These are phyloP conservation scores for Trifolium pratense DNA, from an alignment of 306 rosid genomes.

Conservation along the genomic window DNA sequence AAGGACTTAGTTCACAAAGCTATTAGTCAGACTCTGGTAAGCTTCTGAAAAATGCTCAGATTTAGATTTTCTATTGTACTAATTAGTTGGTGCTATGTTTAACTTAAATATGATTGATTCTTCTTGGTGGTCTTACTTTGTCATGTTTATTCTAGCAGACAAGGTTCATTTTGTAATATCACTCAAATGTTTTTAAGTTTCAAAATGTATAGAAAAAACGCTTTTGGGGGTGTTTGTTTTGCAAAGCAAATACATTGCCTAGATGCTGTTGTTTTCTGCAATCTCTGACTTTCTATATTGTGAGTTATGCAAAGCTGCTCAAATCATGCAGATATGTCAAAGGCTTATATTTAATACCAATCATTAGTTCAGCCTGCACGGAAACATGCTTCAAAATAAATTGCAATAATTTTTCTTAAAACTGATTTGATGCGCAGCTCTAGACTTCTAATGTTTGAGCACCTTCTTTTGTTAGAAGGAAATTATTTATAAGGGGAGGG, in stretches of 20 bases:
- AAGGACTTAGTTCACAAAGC: slow-evolving; percentile 89
- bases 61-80: slow-evolving; percentile 24
- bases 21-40: slow-evolving; percentile 74
- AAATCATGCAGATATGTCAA: not conserved
- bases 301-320: not conserved
- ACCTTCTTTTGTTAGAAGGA: not conserved
- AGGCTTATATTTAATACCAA: not conserved
- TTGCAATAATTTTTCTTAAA: not conserved
- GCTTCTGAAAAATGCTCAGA: slow-evolving; percentile 34
- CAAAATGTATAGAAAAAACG: not conserved
- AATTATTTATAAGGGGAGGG: too few relatives aligned
- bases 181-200: not conserved
- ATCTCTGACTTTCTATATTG: not conserved
- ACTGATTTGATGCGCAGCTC: not conserved
- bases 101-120: not conserved
- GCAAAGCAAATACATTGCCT: not conserved
- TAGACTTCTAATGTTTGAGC: not conserved
- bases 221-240: not conserved
- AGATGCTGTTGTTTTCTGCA: not conserved
- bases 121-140: not conserved
- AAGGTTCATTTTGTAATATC: not conserved
- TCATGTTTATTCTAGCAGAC: not conserved
- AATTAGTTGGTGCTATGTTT: not conserved
- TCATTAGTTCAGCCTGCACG: not conserved
- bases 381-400: not conserved